Percentiles rank a stretch among this genome's conserved stretches.
These are phyloP conservation scores for Cyamopsis tetragonoloba DNA, from an alignment of 306 rosid species.

Conservation along the genomic window DNA sequence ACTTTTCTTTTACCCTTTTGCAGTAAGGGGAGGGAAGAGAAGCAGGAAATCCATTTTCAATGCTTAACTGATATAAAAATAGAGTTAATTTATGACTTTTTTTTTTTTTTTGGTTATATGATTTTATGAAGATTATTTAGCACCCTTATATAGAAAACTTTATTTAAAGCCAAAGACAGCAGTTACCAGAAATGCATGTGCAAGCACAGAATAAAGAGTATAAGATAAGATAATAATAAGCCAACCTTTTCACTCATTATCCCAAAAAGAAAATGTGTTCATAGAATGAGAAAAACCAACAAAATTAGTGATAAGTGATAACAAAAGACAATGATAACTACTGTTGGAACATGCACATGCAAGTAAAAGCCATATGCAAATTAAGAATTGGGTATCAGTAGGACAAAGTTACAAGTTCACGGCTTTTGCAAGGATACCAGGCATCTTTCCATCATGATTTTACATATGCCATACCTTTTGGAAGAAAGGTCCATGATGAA, in stretches of 20 bases:
- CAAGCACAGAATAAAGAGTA: not conserved
- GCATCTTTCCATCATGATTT: conserved; percentile 6
- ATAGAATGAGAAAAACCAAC: conserved; percentile 7
- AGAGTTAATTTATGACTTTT: not conserved
- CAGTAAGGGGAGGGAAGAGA: not conserved
- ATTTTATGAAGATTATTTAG: conserved; percentile 1
- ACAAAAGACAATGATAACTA: conserved; percentile 3
- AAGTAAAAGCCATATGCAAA: not conserved
- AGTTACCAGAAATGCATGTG: not conserved
- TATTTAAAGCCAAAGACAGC: conserved; percentile 13
- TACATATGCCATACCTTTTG: conserved; percentile 66
- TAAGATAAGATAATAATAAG: too few species aligned
- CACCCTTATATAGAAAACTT: not conserved
- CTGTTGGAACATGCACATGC: not conserved
- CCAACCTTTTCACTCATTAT: not conserved
- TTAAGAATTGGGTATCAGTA: not conserved
- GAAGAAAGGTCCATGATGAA: conserved; percentile 95
- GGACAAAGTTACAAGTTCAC: conserved; percentile 7
- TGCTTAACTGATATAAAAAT: conserved; percentile 3
- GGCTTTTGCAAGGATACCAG: not conserved
- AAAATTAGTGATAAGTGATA: not conserved
- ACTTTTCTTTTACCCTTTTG: not conserved
- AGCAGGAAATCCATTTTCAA: conserved; percentile 13
- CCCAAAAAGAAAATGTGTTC: too few species aligned
- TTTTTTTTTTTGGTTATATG: not conserved